Percentiles rank a stretch among this genome's conserved stretches.
These are phyloP conservation scores for Hymenotorrendiella dingleyae DNA, from an alignment of 2,329 filamentous ascomycete species.

Conservation along the genomic window DNA sequence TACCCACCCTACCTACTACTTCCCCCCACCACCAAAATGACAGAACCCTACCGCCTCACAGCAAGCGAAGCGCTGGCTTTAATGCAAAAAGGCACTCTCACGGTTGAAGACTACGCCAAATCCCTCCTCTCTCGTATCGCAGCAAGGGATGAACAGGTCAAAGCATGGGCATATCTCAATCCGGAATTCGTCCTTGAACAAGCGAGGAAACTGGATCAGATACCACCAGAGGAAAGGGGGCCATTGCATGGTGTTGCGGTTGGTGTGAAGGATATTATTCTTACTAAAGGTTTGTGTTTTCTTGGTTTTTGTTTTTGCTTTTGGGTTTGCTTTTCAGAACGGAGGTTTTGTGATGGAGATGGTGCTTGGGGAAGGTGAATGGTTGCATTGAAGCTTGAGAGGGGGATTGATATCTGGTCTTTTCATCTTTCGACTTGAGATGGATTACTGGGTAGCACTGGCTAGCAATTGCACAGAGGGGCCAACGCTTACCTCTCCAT, in stretches of 20 bases:
- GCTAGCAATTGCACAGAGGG: too few relatives aligned
- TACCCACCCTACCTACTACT: too few relatives aligned
- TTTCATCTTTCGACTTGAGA: too few relatives aligned
- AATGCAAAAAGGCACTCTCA: slow-evolving; percentile 37
- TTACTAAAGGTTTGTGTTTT: slow-evolving; percentile 42
- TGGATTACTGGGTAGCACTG: too few relatives aligned
- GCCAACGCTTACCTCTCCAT: too few relatives aligned
- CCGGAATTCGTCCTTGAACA: slow-evolving; percentile 41
- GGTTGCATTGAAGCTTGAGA: too few relatives aligned
- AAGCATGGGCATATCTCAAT: slow-evolving; percentile 46
- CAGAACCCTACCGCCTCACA: slow-evolving; percentile 35
- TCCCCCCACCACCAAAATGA: too few relatives aligned
- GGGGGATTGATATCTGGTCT: too few relatives aligned
- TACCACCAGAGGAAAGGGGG: slow-evolving; percentile 43
- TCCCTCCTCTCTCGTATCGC: slow-evolving; percentile 42
- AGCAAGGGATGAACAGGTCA: slow-evolving; percentile 38
- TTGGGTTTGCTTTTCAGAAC: too few relatives aligned
- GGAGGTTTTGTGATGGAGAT: too few relatives aligned
- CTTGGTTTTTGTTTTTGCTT: too few relatives aligned
- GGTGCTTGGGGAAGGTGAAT: too few relatives aligned
- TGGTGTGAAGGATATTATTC: slow-evolving; percentile 56
- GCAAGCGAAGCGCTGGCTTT: slow-evolving; percentile 37
- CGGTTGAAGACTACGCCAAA: slow-evolving; percentile 43
- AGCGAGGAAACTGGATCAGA: slow-evolving; percentile 43
- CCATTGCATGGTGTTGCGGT: slow-evolving; percentile 52